phyloP scores from a whole-genome alignment of 192 early-diverging fungal species.

The Coemansia sp. region DNA sequence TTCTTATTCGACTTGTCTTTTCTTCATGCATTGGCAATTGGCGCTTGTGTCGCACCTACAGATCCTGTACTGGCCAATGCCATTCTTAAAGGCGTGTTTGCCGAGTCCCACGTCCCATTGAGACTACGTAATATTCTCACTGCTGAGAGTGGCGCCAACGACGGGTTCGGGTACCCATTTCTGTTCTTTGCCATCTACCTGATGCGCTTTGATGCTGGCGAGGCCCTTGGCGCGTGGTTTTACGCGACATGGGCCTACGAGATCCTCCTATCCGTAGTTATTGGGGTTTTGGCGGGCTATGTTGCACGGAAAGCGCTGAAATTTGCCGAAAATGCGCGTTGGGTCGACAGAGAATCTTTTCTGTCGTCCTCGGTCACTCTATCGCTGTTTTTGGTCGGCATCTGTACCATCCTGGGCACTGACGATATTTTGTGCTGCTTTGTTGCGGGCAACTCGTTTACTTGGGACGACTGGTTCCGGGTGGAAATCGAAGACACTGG shows the following conservation, averaged over 20 bases:
- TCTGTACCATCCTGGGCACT: slow-evolving; percentile 69
- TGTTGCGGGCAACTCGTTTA: slow-evolving; percentile 73
- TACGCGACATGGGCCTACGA: slow-evolving; percentile 76
- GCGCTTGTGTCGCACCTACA: slow-evolving; percentile 84
- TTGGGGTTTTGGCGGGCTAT: slow-evolving; percentile 73
- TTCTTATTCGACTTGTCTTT: slow-evolving; percentile 52
- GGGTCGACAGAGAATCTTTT: slow-evolving; percentile 86
- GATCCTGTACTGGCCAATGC: slow-evolving; percentile 94
- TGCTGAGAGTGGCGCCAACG: slow-evolving; percentile 85
- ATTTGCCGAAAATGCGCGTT: slow-evolving; percentile 62
- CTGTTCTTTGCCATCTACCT: slow-evolving; percentile 74
- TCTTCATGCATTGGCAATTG: slow-evolving; percentile 72
- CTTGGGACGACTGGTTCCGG: slow-evolving; percentile 92
- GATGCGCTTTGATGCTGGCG: slow-evolving; percentile 55
- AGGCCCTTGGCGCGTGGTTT: slow-evolving; percentile 77
- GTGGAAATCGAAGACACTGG: slow-evolving; percentile 76
- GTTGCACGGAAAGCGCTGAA: slow-evolving; percentile 66
- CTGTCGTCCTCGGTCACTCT: slow-evolving; percentile 79
- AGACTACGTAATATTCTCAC: slow-evolving; percentile 71
- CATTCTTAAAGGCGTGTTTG: slow-evolving; percentile 91
- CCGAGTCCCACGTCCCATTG: slow-evolving; percentile 81
- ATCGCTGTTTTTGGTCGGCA: slow-evolving; percentile 64
- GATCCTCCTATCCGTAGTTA: slow-evolving; percentile 64
- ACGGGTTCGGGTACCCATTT: slow-evolving; percentile 85
- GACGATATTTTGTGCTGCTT: slow-evolving; percentile 79